These are phyloP conservation scores for Gossypium anomalum DNA, from an alignment of 345 rosid species.

Conservation along the genomic window DNA sequence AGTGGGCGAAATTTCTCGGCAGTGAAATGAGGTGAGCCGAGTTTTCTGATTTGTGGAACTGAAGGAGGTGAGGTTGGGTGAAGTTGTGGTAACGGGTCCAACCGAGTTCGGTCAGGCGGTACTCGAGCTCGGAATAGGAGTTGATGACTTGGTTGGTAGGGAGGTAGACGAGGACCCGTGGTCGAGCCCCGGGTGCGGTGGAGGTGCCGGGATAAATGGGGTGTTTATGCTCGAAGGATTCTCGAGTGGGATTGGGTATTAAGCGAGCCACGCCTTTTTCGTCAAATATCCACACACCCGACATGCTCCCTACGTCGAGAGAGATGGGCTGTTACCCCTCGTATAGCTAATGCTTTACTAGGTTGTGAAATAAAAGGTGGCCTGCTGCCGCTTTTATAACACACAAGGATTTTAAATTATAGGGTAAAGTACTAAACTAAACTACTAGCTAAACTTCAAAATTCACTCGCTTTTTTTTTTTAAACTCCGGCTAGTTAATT, in stretches of 20 bases:
- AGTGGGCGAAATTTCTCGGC: slow-evolving; percentile 36
- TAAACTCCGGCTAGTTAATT: no score
- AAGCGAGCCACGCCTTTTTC: slow-evolving; percentile 33
- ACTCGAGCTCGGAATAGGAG: slow-evolving; percentile 50
- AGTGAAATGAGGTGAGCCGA: slow-evolving; percentile 53
- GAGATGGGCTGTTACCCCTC: neutral
- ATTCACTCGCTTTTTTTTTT: no score
- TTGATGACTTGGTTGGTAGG: slow-evolving; percentile 53
- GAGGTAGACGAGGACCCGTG: slow-evolving; percentile 54
- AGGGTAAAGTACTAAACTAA: no score
- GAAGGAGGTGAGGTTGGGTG: slow-evolving; percentile 40
- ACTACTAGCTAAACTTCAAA: no score
- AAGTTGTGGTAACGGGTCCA: slow-evolving; percentile 54
- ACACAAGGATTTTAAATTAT: no score
- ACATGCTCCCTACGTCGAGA: slow-evolving; percentile 25
- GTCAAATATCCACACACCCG: slow-evolving; percentile 54
- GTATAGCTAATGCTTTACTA: neutral
- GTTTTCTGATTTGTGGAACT: slow-evolving; percentile 50
- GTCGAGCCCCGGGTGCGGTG: slow-evolving; percentile 72
- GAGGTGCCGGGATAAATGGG: slow-evolving; percentile 42
- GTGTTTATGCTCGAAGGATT: slow-evolving; percentile 54
- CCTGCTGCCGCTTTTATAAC: neutral
- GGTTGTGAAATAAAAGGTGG: neutral
- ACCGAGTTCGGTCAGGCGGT: slow-evolving; percentile 47
- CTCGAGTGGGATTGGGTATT: slow-evolving; percentile 49